These are phyloP conservation scores for Lodderomyces beijingensis DNA, from an alignment of 1,139 yeast genomes.

Conservation along the genomic window DNA sequence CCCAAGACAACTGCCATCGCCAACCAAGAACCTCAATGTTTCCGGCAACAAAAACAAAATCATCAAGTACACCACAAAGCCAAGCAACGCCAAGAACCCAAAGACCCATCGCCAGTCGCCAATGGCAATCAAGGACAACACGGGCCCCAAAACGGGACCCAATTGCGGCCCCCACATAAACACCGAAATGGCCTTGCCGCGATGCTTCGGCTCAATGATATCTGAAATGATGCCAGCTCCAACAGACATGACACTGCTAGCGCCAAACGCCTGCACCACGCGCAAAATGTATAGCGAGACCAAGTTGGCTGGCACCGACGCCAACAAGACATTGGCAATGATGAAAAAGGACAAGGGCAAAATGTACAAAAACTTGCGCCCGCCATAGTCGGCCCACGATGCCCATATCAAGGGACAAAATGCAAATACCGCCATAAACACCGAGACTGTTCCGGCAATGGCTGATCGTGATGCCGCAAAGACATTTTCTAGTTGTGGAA, in stretches of 20 bases:
- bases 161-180: slow-evolving; percentile 60
- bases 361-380: slow-evolving; percentile 48
- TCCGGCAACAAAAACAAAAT: slow-evolving; percentile 49
- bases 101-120: slow-evolving; percentile 55
- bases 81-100: slow-evolving; percentile 47
- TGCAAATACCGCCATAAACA: slow-evolving; percentile 54
- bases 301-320: slow-evolving; percentile 45
- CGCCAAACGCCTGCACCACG: slow-evolving; percentile 51
- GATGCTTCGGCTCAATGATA: slow-evolving; percentile 39
- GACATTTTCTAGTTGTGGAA: slow-evolving; percentile 42
- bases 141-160: slow-evolving; percentile 56
- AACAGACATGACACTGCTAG: slow-evolving; percentile 49
- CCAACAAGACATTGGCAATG: slow-evolving; percentile 45
- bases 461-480: slow-evolving; percentile 40
- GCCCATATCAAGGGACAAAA: slow-evolving; percentile 56
- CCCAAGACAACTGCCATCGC: slow-evolving; percentile 38
- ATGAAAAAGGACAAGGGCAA: slow-evolving; percentile 41
- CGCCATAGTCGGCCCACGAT: slow-evolving; percentile 53
- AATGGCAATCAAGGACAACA: slow-evolving; percentile 37
- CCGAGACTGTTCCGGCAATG: slow-evolving; percentile 58
- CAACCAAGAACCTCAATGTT: slow-evolving; percentile 52
- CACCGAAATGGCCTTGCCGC: slow-evolving; percentile 50
- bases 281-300: slow-evolving; percentile 41
- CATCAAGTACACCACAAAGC: slow-evolving; percentile 32
- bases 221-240: slow-evolving; percentile 59